A percentile compares a stretch with the other conserved stretches of the same genome.
Conservation (phyloP, 176 grass and related monocot genomes). For the Ensete glaucum region DNA sequence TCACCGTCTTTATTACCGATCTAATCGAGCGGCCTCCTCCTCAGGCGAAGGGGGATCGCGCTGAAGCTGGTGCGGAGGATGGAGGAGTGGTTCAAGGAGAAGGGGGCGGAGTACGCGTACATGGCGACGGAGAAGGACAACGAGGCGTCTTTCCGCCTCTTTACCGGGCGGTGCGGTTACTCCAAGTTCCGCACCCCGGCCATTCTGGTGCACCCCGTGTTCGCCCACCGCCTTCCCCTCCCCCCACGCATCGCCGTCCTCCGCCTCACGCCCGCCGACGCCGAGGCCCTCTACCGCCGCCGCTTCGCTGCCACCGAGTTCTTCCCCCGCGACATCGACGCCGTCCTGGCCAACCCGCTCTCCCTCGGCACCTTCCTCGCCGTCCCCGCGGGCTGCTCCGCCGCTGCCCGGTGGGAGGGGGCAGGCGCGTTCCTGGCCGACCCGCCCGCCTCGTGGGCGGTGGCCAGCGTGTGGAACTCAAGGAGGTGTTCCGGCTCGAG, state of each 20-base stretch:
- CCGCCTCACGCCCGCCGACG: slow-evolving; percentile 15
- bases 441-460: slow-evolving; percentile 44
- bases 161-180: slow-evolving; percentile 59
- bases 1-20: background rate
- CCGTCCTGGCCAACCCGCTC: slow-evolving; percentile 42
- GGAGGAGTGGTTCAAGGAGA: slow-evolving; percentile 61
- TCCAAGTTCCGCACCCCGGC: slow-evolving; percentile 53
- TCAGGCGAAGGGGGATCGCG: slow-evolving; percentile 34
- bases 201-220: slow-evolving; percentile 51
- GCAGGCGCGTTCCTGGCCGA: slow-evolving; percentile 14
- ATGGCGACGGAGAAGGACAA: slow-evolving; percentile 66
- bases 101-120: slow-evolving; percentile 66
- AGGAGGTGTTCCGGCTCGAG: slow-evolving; percentile 50
- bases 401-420: slow-evolving; percentile 9
- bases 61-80: slow-evolving; percentile 41
- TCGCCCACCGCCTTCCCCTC: slow-evolving; percentile 29
- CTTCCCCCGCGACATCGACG: slow-evolving; percentile 69
- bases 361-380: slow-evolving; percentile 66
- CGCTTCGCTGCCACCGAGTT: slow-evolving; percentile 47
- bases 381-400: background rate
- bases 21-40: too few species aligned
- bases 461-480: slow-evolving; percentile 71
- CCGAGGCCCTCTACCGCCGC: slow-evolving; percentile 36
- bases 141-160: slow-evolving; percentile 41
- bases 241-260: slow-evolving; percentile 14